A percentile compares a stretch with the other conserved stretches of the same genome.
These are phyloP conservation scores for Phytopythium delawarense DNA, from an alignment of 352 stramenopile genomes.

Conservation along the genomic window DNA sequence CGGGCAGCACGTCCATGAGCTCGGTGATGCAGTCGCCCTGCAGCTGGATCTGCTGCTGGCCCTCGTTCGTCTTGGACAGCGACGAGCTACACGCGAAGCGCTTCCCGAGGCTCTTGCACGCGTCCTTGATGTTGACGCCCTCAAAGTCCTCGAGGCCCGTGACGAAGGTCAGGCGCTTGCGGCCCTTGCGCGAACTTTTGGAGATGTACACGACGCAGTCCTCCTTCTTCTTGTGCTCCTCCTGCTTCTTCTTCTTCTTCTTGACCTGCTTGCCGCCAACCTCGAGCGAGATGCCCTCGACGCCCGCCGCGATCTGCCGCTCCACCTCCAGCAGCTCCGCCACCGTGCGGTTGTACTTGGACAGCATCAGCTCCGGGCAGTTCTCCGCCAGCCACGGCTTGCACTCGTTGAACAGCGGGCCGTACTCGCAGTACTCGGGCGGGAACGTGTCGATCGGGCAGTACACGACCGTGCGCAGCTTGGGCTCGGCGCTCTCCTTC, in stretches of 20 bases:
- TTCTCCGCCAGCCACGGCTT: conserved; percentile 79
- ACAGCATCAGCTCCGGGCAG: conserved; percentile 62
- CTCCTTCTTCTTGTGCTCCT: conserved; percentile 65
- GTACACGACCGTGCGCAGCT: conserved; percentile 67
- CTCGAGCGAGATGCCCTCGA: conserved; percentile 73
- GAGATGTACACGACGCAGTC: conserved; percentile 65
- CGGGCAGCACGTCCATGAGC: conserved; percentile 64
- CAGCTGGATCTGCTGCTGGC: conserved; percentile 79
- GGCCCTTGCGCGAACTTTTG: conserved; percentile 72
- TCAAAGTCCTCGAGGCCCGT: conserved; percentile 79
- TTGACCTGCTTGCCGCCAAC: conserved; percentile 66
- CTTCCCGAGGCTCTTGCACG: conserved; percentile 74
- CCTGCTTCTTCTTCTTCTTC: conserved; percentile 82
- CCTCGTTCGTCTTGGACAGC: conserved; percentile 68
- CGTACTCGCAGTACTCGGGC: conserved; percentile 85
- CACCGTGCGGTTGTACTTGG: conserved; percentile 86
- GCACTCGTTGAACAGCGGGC: conserved; percentile 80
- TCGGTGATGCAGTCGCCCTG: conserved; percentile 77
- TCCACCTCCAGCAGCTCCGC: conserved; percentile 70
- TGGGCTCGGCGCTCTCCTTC: conserved; percentile 29
- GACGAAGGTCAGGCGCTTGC: conserved; percentile 80
- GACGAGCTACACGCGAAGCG: conserved; percentile 81
- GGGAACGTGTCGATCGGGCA: conserved; percentile 83
- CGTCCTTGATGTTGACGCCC: conserved; percentile 81
- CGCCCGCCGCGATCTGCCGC: conserved; percentile 71